Conservation (phyloP, 129 eudicot genomes). For the Tagetes erecta region DNA sequence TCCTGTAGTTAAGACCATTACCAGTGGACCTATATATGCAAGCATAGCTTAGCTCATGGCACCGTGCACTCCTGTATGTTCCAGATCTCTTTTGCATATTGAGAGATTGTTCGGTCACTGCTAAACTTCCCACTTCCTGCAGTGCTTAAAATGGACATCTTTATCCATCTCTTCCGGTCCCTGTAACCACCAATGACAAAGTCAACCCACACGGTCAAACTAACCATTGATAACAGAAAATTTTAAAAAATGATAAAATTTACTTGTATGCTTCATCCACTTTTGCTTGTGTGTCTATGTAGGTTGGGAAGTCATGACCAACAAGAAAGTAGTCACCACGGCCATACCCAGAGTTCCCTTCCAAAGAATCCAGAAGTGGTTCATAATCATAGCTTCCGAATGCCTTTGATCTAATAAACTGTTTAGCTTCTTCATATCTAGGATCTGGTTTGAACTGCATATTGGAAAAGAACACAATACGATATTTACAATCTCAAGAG, state of each 20-base stretch:
- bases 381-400: constrained; percentile 96
- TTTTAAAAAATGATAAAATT: constrained; percentile 23
- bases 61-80: constrained; percentile 70
- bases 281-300: constrained; percentile 80
- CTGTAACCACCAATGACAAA: constrained; percentile 36
- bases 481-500: not conserved
- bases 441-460: constrained; percentile 95
- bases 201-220: not conserved
- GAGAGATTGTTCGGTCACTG: constrained; percentile 93
- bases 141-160: constrained; percentile 97
- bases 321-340: constrained; percentile 97
- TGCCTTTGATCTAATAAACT: constrained; percentile 87
- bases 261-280: constrained; percentile 99
- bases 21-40: constrained; percentile 23
- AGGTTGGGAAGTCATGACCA: constrained; percentile 92
- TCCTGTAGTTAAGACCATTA: constrained; percentile 5
- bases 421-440: constrained; percentile 93
- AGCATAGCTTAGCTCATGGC: constrained; percentile 47
- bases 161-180: constrained; percentile 91
- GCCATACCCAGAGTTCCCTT: constrained; percentile 94
- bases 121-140: constrained; percentile 99
- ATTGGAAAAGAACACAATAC: constrained; percentile 9
- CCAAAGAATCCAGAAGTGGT: constrained; percentile 94
- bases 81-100: constrained; percentile 93
- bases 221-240: not conserved